These are phyloP conservation scores for Hamigera avellanea DNA, from an alignment of 495 filamentous ascomycete species.

Conservation along the genomic window DNA sequence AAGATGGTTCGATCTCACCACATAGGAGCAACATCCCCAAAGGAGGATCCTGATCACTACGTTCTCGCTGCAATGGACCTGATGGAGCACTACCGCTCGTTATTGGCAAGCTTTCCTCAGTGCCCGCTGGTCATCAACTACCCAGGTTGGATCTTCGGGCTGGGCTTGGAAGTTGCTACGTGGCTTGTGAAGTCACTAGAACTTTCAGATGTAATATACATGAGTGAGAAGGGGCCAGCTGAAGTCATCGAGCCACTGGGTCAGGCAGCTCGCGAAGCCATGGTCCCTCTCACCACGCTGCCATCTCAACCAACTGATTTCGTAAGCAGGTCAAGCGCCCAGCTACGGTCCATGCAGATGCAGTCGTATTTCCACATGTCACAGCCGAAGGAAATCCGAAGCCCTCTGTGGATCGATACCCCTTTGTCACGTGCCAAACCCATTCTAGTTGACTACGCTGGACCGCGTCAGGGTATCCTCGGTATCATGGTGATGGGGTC, in stretches of 20 bases:
- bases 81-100: slow-evolving; percentile 46
- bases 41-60: slow-evolving; percentile 61
- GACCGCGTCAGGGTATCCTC: slow-evolving; percentile 35
- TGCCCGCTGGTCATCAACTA: slow-evolving; percentile 69
- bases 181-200: slow-evolving; percentile 43
- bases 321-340: slow-evolving; percentile 51
- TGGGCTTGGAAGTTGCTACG: slow-evolving; percentile 56
- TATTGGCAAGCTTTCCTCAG: slow-evolving; percentile 26
- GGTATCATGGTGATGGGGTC: slow-evolving; percentile 44
- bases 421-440: slow-evolving; percentile 38
- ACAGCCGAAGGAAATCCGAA: slow-evolving; percentile 18
- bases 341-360: slow-evolving; percentile 68
- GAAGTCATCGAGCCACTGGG: slow-evolving; percentile 50
- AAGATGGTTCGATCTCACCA: slow-evolving; percentile 54
- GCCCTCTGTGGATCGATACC: slow-evolving; percentile 33
- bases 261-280: slow-evolving; percentile 21
- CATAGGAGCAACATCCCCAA: slow-evolving; percentile 58
- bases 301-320: slow-evolving; percentile 50
- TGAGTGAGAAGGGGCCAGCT: slow-evolving; percentile 56
- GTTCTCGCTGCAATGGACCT: slow-evolving; percentile 57
- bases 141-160: slow-evolving; percentile 72
- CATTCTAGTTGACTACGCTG: slow-evolving; percentile 45
- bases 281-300: slow-evolving; percentile 27
- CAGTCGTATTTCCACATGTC: slow-evolving; percentile 65
- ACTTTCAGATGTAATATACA: slow-evolving; percentile 57